Base-by-base conservation (phyloP, 352 stramenopile genomes). In the Phytophthora melonis region DNA sequence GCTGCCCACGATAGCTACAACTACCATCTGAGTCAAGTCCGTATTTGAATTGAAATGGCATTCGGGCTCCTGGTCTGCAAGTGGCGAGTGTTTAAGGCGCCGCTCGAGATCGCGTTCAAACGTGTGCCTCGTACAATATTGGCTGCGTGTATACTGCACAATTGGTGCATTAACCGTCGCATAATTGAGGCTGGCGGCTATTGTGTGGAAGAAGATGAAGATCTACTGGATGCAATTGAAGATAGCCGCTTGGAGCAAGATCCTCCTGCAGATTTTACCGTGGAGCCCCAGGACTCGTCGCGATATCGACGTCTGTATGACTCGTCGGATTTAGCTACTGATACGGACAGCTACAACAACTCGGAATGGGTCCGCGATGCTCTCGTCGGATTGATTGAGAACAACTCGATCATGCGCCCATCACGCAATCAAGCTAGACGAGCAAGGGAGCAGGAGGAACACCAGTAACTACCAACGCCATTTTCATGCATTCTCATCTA, bases 71-170 rank as follows among this genome's bases (percentile, higher is more conserved):
- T 63, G 13, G 47, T 54, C 8, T 54, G 47, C 14, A 54, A 63
- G 30, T 63, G 57, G 5, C 39, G 39, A 10, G 23, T 63, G 11
- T 50, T 63, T 14, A 63, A 54, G n/a, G 34, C 23, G 23, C 39
- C 57, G 13, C 23, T 63, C 13, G 56, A 62, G n/a, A 62, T 62
- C 30, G 34, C 34, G 10, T 62, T 62, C n/a, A 62, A 52, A 62
- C 30, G 56, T 5, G 56, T 62, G 23, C 52, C 52, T 58, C 23
- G 23, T 30, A 58, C 52, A 58, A 58, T 58, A 23, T 58, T 58
- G 23, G 52, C 52, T 14, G 52, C 52, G 10, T 58, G 23, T 36
- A 58, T 58, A 58, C 52, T 58, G 10, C 23, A 58, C 52, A 54
- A 58, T 7, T 39, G 23, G 21, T 36, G 52, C 23, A 58, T 58